A percentile compares a stretch with the other conserved stretches of the same genome.
Evolutionary conservation across 176 grass and related monocot genomes (phyloP).

Genomic region (Triticum monococcum): DNA sequence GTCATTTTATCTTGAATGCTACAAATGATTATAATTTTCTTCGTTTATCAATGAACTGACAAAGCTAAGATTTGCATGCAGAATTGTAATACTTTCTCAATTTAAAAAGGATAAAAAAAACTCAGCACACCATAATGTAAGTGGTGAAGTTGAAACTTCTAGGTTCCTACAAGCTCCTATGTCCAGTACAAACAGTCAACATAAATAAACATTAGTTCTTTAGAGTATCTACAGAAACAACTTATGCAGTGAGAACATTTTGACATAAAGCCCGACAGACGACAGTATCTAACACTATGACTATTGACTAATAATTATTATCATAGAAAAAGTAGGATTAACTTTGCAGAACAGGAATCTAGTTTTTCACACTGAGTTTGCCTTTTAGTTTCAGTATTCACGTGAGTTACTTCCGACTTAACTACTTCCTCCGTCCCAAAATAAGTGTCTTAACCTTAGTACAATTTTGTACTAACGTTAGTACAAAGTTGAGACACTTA

Average conservation of each 20-base stretch:
- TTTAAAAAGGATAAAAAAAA: background rate
- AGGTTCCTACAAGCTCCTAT: background rate
- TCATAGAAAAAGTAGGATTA: background rate
- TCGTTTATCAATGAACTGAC: background rate
- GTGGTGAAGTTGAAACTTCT: background rate
- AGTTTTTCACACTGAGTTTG: background rate
- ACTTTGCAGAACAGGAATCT: background rate
- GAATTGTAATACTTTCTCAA: background rate
- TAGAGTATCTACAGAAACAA: background rate
- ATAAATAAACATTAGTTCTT: constrained; percentile 15
- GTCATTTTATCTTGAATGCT: background rate
- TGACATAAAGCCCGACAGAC: background rate
- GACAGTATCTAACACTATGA: background rate
- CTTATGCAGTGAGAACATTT: background rate
- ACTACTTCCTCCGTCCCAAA: no score
- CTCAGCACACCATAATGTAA: background rate
- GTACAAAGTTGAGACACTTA: no score
- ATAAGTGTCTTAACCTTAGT: no score
- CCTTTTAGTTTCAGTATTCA: constrained; percentile 7
- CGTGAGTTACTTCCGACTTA: background rate
- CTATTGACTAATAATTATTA: constrained; percentile 2
- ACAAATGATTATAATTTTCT: background rate
- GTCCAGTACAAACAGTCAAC: background rate
- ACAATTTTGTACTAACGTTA: no score
- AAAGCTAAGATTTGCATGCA: constrained; percentile 13